A percentile compares a stretch with the other conserved stretches of the same genome.
Conservation (phyloP, 257 asterid genomes). For the Paraleonurus japonicus region DNA sequence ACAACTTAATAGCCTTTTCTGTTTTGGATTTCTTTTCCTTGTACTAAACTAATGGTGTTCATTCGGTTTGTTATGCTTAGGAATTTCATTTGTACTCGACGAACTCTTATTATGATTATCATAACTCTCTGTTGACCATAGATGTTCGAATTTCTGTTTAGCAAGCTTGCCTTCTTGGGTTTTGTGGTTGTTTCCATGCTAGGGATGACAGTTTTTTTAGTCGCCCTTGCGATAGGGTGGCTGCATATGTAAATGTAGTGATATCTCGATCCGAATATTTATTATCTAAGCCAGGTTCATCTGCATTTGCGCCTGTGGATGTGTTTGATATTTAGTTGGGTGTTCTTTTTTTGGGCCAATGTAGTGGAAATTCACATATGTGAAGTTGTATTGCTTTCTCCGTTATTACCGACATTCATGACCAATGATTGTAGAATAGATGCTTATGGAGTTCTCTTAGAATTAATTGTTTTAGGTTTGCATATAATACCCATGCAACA, state of each 20-base stretch:
- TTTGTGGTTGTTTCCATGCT: neutral
- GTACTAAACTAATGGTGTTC: neutral
- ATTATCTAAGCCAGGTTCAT: neutral
- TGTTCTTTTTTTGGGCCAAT: neutral
- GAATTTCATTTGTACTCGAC: neutral
- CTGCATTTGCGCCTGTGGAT: neutral
- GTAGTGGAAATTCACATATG: neutral
- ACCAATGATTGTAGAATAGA: neutral
- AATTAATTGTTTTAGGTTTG: neutral
- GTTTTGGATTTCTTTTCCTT: neutral
- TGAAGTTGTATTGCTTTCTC: neutral
- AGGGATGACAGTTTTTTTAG: neutral
- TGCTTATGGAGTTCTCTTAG: neutral
- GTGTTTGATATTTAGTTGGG: neutral
- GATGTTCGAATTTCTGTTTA: neutral
- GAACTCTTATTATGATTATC: neutral
- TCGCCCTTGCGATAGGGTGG: neutral
- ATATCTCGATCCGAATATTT: slow-evolving; percentile 2
- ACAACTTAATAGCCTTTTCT: neutral
- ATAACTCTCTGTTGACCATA: neutral
- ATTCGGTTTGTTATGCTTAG: neutral
- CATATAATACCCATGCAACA: neutral
- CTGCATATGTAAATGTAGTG: neutral
- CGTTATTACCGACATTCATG: neutral
- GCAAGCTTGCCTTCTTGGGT: neutral